Conservation (phyloP, 2,329 filamentous ascomycete genomes). For the Rugonectria rugulosa region DNA sequence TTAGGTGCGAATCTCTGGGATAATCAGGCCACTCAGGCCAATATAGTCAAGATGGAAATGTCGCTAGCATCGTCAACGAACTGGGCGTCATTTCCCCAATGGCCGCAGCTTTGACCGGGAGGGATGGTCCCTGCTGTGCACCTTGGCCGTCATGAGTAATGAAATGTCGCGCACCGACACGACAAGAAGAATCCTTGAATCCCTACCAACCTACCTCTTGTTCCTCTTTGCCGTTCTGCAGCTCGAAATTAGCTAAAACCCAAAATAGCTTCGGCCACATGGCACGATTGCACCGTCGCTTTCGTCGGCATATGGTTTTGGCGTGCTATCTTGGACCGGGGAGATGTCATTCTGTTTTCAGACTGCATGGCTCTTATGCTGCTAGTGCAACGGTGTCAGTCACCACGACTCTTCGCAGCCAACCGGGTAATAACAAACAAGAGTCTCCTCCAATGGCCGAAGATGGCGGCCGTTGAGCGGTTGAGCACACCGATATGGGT, state of each 20-base stretch:
- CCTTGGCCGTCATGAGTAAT: constrained; percentile 28
- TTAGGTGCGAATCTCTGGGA: constrained; percentile 13
- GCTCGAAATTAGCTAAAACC: constrained; percentile 31
- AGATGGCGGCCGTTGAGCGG: not conserved
- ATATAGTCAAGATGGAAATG: constrained; percentile 31
- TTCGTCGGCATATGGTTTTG: constrained; percentile 24
- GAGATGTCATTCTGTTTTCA: not conserved
- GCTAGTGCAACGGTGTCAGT: not conserved
- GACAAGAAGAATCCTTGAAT: too few species aligned
- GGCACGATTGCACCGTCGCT: constrained; percentile 18
- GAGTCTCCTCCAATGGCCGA: not conserved
- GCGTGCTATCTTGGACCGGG: constrained; percentile 11
- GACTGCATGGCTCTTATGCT: not conserved
- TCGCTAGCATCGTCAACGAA: constrained; percentile 30
- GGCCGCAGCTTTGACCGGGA: constrained; percentile 23
- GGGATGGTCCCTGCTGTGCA: constrained; percentile 33
- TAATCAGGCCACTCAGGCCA: constrained; percentile 32
- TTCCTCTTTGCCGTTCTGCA: constrained; percentile 23
- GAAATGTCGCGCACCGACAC: constrained; percentile 29
- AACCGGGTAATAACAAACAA: not conserved
- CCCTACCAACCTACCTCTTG: too few species aligned
- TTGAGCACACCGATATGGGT: not conserved
- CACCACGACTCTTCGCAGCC: not conserved
- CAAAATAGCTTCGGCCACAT: constrained; percentile 22
- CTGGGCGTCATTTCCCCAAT: constrained; percentile 38